phyloP scores from a whole-genome alignment of 2,329 filamentous ascomycete genomes.

The Penicillium polonicum region DNA sequence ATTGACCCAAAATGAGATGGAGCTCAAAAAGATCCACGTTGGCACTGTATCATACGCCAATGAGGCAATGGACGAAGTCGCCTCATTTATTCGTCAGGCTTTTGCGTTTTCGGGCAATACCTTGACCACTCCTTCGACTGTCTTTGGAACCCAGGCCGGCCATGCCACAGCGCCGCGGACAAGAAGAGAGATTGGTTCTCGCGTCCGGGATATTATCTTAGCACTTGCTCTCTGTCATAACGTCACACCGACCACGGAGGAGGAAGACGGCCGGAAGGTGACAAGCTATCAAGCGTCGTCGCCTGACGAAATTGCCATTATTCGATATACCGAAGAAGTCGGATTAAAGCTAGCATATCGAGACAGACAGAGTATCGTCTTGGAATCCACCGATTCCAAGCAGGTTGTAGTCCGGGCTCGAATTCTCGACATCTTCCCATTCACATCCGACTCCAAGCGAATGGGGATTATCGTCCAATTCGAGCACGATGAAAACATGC shows the following conservation, averaged over 20 bases:
- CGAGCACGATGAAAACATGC: constrained; percentile 55
- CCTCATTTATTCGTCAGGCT: constrained; percentile 78
- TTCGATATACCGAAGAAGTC: constrained; percentile 90
- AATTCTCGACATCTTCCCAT: constrained; percentile 93
- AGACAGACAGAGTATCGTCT: constrained; percentile 79
- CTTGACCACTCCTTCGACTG: constrained; percentile 74
- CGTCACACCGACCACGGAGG: constrained; percentile 86
- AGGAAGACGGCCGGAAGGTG: constrained; percentile 71
- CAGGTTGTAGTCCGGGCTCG: constrained; percentile 76
- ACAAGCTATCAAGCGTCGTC: constrained; percentile 96
- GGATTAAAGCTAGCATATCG: constrained; percentile 81
- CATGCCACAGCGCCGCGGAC: constrained; percentile 69
- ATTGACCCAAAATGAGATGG: constrained; percentile 95
- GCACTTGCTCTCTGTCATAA: constrained; percentile 95
- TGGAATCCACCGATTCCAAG: constrained; percentile 74
- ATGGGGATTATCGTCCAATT: constrained; percentile 98
- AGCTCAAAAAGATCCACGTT: constrained; percentile 97
- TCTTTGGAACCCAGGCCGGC: constrained; percentile 60
- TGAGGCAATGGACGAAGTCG: constrained; percentile 97
- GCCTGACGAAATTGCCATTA: constrained; percentile 96
- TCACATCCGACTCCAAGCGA: constrained; percentile 94
- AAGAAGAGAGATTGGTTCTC: constrained; percentile 85
- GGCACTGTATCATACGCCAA: constrained; percentile 98
- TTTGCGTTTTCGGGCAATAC: constrained; percentile 67
- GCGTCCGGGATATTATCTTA: constrained; percentile 88